Base-by-base conservation (phyloP, 2,329 filamentous ascomycete genomes). In the Fusarium veterinarium region DNA sequence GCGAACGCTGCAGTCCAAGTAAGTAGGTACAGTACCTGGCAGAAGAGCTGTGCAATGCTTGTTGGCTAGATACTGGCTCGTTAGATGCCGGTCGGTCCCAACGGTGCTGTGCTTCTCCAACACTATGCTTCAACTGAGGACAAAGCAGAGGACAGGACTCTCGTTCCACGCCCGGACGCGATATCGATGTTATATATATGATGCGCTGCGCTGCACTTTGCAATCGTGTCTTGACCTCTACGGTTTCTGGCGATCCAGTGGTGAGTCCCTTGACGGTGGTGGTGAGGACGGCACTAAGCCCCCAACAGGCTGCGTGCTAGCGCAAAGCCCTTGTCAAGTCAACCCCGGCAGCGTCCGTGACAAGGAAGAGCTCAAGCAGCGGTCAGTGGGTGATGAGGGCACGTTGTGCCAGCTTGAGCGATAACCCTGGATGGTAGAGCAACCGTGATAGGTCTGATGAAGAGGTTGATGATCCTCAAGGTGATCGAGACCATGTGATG, bases 1-100 rank as follows among this genome's bases (percentile, higher is more conserved):
- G 76, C 76, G 76, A 78, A 78, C 76, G 62, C 69, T 76, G 64
- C 63, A 61, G 68, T 74, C 66, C 48, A 70, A 59, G 58, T 74
- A 69, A 51, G 58, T 74, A 69, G 49, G 62, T 60, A 67, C 62
- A 67, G 66, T 69, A 73, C 69, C 66, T 72, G 67, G 69, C 68
- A 72, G 68, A 44, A 48, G 40, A 40, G 44, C 64, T 64, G 69
- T 69, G 40, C 30, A 64, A 63, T 56, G 63, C 63, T 72, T 67
- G 68, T 69, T 71, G 45, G 63, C 40, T 64, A 69, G 45, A 60
- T 60, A 41, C 45, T 37, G 45, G 51, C 52, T 67, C 42, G 30
- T 25, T 59, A 45, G 45, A 62, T 69, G 55, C 51, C 25, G 58
- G 41, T 57, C 41, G 30, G 33, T 48, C 56, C 40, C 53, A 56